Conservation (phyloP, 1,139 yeast genomes). For the Geotrichum klebahnii region DNA sequence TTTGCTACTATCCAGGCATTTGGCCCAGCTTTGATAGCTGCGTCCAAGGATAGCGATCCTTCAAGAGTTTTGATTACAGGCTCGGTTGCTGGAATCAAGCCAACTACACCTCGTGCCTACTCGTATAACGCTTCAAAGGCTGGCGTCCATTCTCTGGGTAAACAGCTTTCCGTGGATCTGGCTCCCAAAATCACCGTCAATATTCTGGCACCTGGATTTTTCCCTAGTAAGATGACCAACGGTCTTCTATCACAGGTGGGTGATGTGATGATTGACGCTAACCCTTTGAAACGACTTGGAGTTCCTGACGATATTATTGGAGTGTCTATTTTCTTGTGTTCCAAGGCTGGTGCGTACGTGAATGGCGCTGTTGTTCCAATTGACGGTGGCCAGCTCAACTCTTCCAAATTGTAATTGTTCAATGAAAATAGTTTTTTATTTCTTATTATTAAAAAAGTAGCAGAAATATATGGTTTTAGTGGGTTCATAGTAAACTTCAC, state of each 20-base stretch:
- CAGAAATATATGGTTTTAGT: not conserved
- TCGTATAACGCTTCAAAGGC: slow-evolving; percentile 77
- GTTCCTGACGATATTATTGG: slow-evolving; percentile 57
- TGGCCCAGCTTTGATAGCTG: slow-evolving; percentile 52
- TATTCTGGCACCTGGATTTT: slow-evolving; percentile 72
- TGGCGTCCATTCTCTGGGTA: slow-evolving; percentile 68
- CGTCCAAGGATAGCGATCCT: slow-evolving; percentile 53
- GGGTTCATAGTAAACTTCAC: slow-evolving; percentile 1
- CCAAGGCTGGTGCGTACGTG: slow-evolving; percentile 56
- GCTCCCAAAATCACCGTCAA: slow-evolving; percentile 68
- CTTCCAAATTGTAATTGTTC: slow-evolving; percentile 25
- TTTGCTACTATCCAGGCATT: slow-evolving; percentile 63
- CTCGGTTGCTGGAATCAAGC: slow-evolving; percentile 48
- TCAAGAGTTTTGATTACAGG: slow-evolving; percentile 65
- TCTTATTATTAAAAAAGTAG: not conserved
- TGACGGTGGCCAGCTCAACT: slow-evolving; percentile 58
- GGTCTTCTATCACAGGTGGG: slow-evolving; percentile 56
- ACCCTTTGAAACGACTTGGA: slow-evolving; percentile 68
- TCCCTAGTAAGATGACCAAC: slow-evolving; percentile 72
- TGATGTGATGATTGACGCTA: slow-evolving; percentile 43
- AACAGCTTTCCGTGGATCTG: slow-evolving; percentile 57
- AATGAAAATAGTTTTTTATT: not conserved
- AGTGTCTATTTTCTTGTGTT: slow-evolving; percentile 56
- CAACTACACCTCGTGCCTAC: slow-evolving; percentile 58
- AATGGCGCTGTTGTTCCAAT: slow-evolving; percentile 72